Base-by-base conservation (phyloP, 768 basidiomycete species). In the Lactarius evosmus region DNA sequence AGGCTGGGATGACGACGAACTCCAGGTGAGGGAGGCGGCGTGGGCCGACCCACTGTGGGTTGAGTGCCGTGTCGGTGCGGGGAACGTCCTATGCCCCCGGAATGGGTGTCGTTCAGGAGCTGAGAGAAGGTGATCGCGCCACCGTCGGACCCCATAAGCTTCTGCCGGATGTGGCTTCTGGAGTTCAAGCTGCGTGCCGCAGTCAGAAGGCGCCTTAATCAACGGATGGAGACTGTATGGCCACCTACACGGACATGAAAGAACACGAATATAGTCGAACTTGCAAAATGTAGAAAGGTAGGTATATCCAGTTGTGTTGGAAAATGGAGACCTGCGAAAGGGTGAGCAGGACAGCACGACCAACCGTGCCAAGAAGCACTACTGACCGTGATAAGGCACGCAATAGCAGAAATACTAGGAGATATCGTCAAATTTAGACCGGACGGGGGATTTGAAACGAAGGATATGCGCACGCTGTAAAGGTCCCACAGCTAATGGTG, bases 201-300 rank as follows among this genome's bases (percentile, higher is more conserved):
- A 7, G 19, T 53, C 30, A 53, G 52, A 49, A 14, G 22, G 22
- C 4, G 12, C 46, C 25, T 33, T 30, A 3, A 2, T 19, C 19
- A 11, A 32, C 11, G 52, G 30, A 30, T 8, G 52, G 17, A 9
- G n/a, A 30, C 27, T 30, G n/a, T 11, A 17, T 16, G 19, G 29
- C 17, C 29, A 53, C 52, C 17, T 53, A 53, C 52, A 53, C 52
- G 32, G 52, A 53, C 52, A 53, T 53, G 12, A 53, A 53, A 17
- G 52, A 53, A 30, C 52, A 53, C 7, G 52, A 53, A 33, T 53
- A 53, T 1, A 53, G 30, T 33, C 52, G 16, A n/a, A 53, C 52
- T 53, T 53, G 52, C 52, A 53, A 22, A 33, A 53, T 53, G 52
- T 53, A 53, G 52, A 53, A 53, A 30, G 52, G 52, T 0, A 53